Base-by-base conservation (phyloP, 1,284 basidiomycete genomes). In the Neolentinus lepideus region DNA sequence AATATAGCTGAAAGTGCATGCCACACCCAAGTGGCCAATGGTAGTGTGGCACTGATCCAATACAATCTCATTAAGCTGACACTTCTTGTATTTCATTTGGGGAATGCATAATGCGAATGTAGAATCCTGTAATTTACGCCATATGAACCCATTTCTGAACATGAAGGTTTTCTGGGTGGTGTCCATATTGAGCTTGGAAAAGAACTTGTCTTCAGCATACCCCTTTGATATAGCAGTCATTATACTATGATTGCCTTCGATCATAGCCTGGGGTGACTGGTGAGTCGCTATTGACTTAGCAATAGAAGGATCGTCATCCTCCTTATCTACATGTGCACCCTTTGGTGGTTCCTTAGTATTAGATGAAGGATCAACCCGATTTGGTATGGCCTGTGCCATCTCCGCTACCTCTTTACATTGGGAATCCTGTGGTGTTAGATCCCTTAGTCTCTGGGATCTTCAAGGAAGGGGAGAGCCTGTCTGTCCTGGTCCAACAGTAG, bases 1-100 rank as follows among this genome's bases (percentile, higher is more conserved):
- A 1, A 61, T 8, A 35, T 60, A 60, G 16, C 16, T 51, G 14
- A 56, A 6, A 2, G 58, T 60, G 27, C 56, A 51, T 2, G 19
- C 11, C 2, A 14, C 6, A 11, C 55, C 55, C 21, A 53, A 43
- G 35, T 59, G 58, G 12, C 58, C 48, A 4, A 57, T n/a, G 9
- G 50, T 46, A 12, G 27, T 16, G 27, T 59, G 59, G 16, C 58
- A 52, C 25, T 58, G 35, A 16, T 35, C 50, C 1, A 59, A 45
- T 14, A 58, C 27, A 4, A 54, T 47, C 31, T 60, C 53, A 14
- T 26, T 19, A 6, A 59, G 26, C 1, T 48, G 24, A 1, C 57
- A 33, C 27, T 19, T 25, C 24, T 25, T 19, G 19, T 10, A 25
- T 25, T 25, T 19, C 10, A 19, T 19, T 8, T 19, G n/a, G 11